Percentiles rank a stretch among this genome's conserved stretches.
Conservation (phyloP, 257 asterid genomes). For the Capsicum rhomboideum region DNA sequence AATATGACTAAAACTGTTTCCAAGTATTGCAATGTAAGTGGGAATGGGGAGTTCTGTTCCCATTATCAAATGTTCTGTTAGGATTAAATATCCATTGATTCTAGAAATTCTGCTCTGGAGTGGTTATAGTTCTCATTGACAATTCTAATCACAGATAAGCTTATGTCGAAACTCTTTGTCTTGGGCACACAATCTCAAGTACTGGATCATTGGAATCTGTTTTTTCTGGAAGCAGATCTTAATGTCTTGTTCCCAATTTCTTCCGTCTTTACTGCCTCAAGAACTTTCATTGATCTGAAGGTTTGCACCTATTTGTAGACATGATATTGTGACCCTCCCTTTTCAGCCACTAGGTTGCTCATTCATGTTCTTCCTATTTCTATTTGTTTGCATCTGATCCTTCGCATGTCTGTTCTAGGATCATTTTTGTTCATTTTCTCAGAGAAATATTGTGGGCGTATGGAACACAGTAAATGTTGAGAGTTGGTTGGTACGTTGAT, state of each 20-base stretch:
- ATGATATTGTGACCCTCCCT: neutral
- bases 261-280: slow-evolving; percentile 55
- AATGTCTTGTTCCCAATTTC: slow-evolving; percentile 77
- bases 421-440: neutral
- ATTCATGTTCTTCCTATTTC: neutral
- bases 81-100: slow-evolving; percentile 31
- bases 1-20: neutral
- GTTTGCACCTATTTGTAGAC: slow-evolving; percentile 21
- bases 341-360: neutral
- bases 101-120: slow-evolving; percentile 69
- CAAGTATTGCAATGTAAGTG: neutral
- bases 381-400: neutral
- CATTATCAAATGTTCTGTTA: neutral
- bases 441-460: neutral
- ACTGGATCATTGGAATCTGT: slow-evolving; percentile 73
- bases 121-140: slow-evolving; percentile 71
- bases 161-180: neutral
- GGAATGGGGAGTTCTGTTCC: neutral
- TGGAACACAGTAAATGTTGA: neutral
- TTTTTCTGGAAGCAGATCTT: slow-evolving; percentile 38
- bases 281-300: slow-evolving; percentile 68
- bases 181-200: neutral
- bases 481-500: neutral
- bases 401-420: neutral
- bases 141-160: slow-evolving; percentile 23